Evolutionary conservation across 2,329 filamentous ascomycete species (phyloP), one percentile per base, ranked within the genome.

Genomic region (Botrytis medusae): DNA sequence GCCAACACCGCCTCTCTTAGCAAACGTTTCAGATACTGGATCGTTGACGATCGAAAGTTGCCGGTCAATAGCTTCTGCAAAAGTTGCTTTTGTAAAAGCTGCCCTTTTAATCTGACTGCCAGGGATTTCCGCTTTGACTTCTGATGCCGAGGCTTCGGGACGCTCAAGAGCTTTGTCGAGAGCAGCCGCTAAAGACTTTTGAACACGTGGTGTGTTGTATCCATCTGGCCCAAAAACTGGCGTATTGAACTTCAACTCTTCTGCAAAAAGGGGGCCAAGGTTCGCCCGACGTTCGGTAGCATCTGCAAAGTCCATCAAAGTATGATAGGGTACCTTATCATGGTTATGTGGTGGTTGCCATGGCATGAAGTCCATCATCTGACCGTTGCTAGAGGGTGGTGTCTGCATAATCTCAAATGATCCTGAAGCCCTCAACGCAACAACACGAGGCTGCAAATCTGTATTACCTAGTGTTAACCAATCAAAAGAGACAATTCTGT

Each of bases 401-500:
- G 88, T 87, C 75, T 90, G 87, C 40, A 91, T 79, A 29, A 92
- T 88, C 44, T 90, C 88, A 78, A 91, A 89, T 22, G 83, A 84
- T 29, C 89, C 89, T 75, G 87, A 91, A 48, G 88, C 88, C 40
- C 89, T 85, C 40, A 91, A 80, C 2, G 89, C 88, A 37, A 91
- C 80, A 57, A 89, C 82, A n/a, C 89, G 85, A 44, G 89, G 88
- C 37, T 86, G 86, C 67, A 90, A 78, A 22, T 85, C 84, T 5
- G 87, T 83, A 5, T 87, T 88, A 18, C 86, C 84, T 64, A 90
- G 83, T 5, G 87, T 90, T 16, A 91, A 83, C 89, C 90, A 92
- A 79, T 92, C 90, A 79, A 91, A 91, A 0, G 89, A 91, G 12
- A 91, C 88, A 46, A 91, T 90, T 32, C 88, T 86, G 72, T 91